Evolutionary conservation across 176 grass and related monocot species (phyloP).

Genomic region (Carex littledalei): DNA sequence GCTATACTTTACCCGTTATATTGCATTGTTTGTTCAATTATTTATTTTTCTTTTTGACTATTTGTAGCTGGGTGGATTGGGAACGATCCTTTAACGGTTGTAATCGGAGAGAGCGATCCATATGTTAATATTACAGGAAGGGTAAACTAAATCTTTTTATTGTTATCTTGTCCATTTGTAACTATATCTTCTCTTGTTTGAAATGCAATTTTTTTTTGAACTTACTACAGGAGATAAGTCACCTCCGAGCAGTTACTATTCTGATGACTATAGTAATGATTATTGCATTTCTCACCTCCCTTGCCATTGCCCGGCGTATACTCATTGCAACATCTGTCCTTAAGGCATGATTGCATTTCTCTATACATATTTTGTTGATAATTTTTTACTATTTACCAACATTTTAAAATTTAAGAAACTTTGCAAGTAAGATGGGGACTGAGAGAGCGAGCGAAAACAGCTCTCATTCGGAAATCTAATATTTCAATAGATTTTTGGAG

Average conservation of each 20-base stretch:
- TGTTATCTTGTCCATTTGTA: not conserved
- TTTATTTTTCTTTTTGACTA: constrained; percentile 13
- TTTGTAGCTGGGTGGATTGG: constrained; percentile 94
- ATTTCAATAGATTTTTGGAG: not conserved
- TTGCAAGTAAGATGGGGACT: not conserved
- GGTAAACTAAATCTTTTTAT: constrained; percentile 32
- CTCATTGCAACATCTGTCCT: constrained; percentile 83
- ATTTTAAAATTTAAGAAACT: not conserved
- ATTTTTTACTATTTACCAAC: not conserved
- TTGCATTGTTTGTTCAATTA: constrained; percentile 13
- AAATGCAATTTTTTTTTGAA: not conserved
- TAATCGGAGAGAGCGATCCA: constrained; percentile 83
- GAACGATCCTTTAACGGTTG: constrained; percentile 82
- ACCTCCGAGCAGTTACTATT: constrained; percentile 62
- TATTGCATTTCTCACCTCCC: constrained; percentile 73
- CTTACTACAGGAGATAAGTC: constrained; percentile 68
- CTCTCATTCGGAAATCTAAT: not conserved
- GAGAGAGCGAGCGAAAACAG: not conserved
- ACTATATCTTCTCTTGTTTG: constrained; percentile 7
- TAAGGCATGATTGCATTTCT: constrained; percentile 43
- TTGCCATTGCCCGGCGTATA: constrained; percentile 84
- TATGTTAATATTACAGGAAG: constrained; percentile 81
- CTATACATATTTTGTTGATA: not conserved
- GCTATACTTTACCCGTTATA: not conserved
- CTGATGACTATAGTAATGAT: constrained; percentile 92